Conservation (phyloP, 257 asterid genomes). For the Fraxinus anomala region DNA sequence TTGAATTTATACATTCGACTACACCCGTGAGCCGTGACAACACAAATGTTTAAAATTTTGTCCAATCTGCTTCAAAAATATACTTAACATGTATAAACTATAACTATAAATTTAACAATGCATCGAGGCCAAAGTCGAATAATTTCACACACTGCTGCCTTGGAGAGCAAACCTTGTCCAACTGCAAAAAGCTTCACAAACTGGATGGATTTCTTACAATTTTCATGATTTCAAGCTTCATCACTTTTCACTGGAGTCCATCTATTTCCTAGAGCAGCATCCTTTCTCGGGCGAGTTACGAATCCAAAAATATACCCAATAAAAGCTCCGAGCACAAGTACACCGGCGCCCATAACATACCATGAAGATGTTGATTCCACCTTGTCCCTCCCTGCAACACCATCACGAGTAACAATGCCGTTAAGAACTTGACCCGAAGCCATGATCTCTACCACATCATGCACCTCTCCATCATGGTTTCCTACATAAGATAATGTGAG, state of each 20-base stretch:
- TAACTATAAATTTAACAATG: neutral
- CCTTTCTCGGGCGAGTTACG: slow-evolving; percentile 30
- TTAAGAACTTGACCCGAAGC: slow-evolving; percentile 48
- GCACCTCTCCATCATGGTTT: slow-evolving; percentile 59
- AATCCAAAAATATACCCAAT: slow-evolving; percentile 42
- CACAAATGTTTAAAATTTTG: neutral
- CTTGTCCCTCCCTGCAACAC: neutral
- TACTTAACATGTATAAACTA: neutral
- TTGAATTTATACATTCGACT: neutral
- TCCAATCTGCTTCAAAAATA: neutral
- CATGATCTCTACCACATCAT: slow-evolving; percentile 47
- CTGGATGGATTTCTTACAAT: neutral
- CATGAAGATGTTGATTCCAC: slow-evolving; percentile 24
- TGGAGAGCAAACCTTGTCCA: neutral
- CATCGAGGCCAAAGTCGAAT: neutral
- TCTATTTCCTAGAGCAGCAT: slow-evolving; percentile 6
- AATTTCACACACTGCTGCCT: neutral
- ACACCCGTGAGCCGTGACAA: too few species aligned
- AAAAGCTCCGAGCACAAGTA: slow-evolving; percentile 44
- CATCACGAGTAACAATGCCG: slow-evolving; percentile 21
- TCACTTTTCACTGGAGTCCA: slow-evolving; percentile 44
- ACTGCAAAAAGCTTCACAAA: neutral
- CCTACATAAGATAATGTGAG: slow-evolving; percentile 50
- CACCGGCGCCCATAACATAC: slow-evolving; percentile 30
- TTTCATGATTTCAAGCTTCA: slow-evolving; percentile 3